Conservation (phyloP, 306 rosid species). For the Rosa lucieae region DNA sequence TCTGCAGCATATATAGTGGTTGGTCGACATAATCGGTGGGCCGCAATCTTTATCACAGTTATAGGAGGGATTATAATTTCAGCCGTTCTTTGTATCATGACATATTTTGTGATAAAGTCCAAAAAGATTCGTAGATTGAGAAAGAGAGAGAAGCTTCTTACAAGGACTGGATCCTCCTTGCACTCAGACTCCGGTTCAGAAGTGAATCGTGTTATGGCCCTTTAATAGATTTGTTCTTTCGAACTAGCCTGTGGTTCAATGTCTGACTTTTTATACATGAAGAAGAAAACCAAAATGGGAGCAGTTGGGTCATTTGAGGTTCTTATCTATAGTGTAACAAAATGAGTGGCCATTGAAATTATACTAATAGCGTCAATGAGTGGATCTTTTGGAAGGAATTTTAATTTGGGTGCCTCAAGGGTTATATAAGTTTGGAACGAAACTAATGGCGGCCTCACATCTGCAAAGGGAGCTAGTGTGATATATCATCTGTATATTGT, state of each 20-base stretch:
- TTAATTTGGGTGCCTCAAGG: constrained; percentile 13
- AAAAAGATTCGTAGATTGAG: constrained; percentile 51
- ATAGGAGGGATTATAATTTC: constrained; percentile 59
- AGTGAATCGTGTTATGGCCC: constrained; percentile 62
- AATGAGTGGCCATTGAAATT: constrained; percentile 1
- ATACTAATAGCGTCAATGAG: constrained; percentile 16
- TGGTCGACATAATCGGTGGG: constrained; percentile 72
- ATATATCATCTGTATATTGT: constrained; percentile 3
- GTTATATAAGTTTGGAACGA: constrained; percentile 11
- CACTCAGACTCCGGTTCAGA: constrained; percentile 64
- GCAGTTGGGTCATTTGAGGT: constrained; percentile 20
- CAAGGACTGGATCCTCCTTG: constrained; percentile 24
- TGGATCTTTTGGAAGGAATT: constrained; percentile 25
- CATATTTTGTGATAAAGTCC: constrained; percentile 70
- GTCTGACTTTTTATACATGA: constrained; percentile 9
- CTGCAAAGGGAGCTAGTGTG: constrained; percentile 22
- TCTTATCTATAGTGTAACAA: constrained; percentile 12
- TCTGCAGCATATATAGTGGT: constrained; percentile 74
- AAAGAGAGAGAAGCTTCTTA: constrained; percentile 49
- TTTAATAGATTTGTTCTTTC: constrained; percentile 37
- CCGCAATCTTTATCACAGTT: constrained; percentile 63
- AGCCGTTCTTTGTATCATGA: constrained; percentile 74
- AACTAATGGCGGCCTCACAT: constrained; percentile 22
- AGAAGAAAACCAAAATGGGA: constrained; percentile 17
- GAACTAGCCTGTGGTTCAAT: constrained; percentile 21